A percentile compares a stretch with the other conserved stretches of the same genome.
These are phyloP conservation scores for Cryptosporidium tyzzeri DNA, from an alignment of 169 alveolate genomes.

Conservation along the genomic window DNA sequence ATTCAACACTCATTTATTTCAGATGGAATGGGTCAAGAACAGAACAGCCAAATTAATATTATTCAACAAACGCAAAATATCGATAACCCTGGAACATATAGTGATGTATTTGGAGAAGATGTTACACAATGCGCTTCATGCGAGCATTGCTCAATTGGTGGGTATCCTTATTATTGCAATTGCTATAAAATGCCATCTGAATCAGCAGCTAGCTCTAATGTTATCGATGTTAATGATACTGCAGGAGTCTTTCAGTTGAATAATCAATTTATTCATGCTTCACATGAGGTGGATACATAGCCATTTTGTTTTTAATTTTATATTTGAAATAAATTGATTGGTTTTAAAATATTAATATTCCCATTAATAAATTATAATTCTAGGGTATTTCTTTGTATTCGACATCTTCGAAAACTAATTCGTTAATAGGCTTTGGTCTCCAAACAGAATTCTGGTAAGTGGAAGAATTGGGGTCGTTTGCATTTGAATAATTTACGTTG, in stretches of 20 bases:
- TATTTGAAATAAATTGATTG: background rate
- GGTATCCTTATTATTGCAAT: conserved; percentile 71
- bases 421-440: conserved; percentile 70
- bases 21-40: conserved; percentile 62
- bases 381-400: conserved; percentile 39
- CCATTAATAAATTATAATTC: background rate
- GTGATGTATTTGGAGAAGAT: conserved; percentile 70
- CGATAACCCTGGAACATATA: conserved; percentile 37
- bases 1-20: conserved; percentile 49
- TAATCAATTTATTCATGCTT: conserved; percentile 39
- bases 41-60: conserved; percentile 30
- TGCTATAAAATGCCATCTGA: conserved; percentile 71
- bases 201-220: conserved; percentile 47
- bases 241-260: conserved; percentile 55
- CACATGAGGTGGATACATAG: conserved; percentile 60
- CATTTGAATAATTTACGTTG: conserved; percentile 41
- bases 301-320: conserved; percentile 67
- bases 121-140: conserved; percentile 57
- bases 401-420: conserved; percentile 50
- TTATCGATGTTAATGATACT: conserved; percentile 60
- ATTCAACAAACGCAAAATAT: conserved; percentile 49
- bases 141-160: conserved; percentile 61
- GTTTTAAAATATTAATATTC: background rate
- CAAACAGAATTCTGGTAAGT: conserved; percentile 59
- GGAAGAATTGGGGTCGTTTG: background rate